phyloP scores from a whole-genome alignment of 2,329 filamentous ascomycete genomes.

The Colletotrichum sp. region DNA sequence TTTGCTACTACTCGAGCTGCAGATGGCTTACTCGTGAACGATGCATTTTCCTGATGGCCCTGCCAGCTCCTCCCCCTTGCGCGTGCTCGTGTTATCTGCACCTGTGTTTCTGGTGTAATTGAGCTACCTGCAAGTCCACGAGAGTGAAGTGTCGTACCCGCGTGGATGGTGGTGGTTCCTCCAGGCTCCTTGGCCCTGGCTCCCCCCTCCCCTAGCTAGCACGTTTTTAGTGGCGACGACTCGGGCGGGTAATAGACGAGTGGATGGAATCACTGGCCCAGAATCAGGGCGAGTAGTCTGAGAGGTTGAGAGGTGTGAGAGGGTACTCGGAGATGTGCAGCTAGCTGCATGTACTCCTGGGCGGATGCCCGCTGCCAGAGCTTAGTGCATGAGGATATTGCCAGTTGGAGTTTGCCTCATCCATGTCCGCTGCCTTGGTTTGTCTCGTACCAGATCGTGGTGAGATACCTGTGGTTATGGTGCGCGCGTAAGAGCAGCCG shows the following conservation, averaged over 20 bases:
- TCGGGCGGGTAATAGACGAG: not conserved
- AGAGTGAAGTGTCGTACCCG: not conserved
- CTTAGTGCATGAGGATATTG: conserved; percentile 10
- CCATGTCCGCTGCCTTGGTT: not conserved
- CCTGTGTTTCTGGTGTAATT: not conserved
- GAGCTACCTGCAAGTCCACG: not conserved
- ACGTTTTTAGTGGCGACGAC: not conserved
- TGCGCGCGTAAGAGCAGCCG: not conserved
- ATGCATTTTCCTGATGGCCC: not conserved
- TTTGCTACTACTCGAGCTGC: not conserved
- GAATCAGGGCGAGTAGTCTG: not conserved
- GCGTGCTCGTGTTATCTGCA: not conserved
- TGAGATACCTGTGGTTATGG: not conserved
- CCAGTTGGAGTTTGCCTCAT: conserved; percentile 4
- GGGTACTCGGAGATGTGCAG: not conserved
- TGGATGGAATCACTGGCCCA: not conserved
- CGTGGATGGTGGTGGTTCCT: not conserved
- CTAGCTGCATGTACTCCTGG: not conserved
- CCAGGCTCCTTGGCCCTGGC: not conserved
- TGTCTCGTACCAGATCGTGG: not conserved
- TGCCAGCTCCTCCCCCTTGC: not conserved
- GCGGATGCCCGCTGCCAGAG: conserved; percentile 2
- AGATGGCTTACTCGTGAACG: not conserved
- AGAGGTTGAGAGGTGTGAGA: not conserved
- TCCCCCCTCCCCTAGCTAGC: not conserved